Evolutionary conservation across 2,329 filamentous ascomycete genomes (phyloP).

Genomic region (Trichoderma sp.): DNA sequence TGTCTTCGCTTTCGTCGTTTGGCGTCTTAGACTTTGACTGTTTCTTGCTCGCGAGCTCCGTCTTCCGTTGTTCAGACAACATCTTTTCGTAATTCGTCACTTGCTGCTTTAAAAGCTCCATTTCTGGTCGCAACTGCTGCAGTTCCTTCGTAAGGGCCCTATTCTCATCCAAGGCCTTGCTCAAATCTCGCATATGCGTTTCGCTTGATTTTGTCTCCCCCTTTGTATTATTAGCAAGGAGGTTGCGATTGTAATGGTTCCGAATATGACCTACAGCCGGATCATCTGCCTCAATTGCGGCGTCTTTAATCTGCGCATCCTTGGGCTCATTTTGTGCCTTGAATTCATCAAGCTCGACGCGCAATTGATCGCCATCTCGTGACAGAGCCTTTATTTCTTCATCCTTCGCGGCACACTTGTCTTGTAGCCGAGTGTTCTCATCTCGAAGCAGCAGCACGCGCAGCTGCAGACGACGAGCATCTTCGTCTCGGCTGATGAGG

Average conservation of each 20-base stretch:
- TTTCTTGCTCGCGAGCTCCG: slow-evolving; percentile 79
- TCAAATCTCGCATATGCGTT: slow-evolving; percentile 66
- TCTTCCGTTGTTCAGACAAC: slow-evolving; percentile 79
- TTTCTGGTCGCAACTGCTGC: slow-evolving; percentile 54
- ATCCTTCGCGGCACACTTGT: slow-evolving; percentile 61
- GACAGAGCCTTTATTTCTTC: slow-evolving; percentile 55
- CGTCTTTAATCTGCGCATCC: slow-evolving; percentile 50
- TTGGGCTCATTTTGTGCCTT: slow-evolving; percentile 47
- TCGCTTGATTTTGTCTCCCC: slow-evolving; percentile 71
- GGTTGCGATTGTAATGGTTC: too few relatives aligned
- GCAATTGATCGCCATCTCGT: slow-evolving; percentile 43
- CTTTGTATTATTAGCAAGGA: slow-evolving; percentile 42
- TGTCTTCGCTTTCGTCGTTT: slow-evolving; percentile 39
- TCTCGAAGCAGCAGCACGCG: slow-evolving; percentile 71
- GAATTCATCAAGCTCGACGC: slow-evolving; percentile 45
- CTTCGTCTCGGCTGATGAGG: slow-evolving; percentile 72
- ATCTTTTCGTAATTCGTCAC: slow-evolving; percentile 64
- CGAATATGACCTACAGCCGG: slow-evolving; percentile 43
- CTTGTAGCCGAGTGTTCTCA: slow-evolving; percentile 69
- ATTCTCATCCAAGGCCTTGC: slow-evolving; percentile 65
- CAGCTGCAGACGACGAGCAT: slow-evolving; percentile 67
- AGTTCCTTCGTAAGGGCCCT: slow-evolving; percentile 54
- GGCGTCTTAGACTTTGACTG: slow-evolving; percentile 37
- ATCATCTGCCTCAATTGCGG: slow-evolving; percentile 49
- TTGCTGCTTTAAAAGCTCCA: slow-evolving; percentile 58